Conservation (phyloP, 2,329 filamentous ascomycete species). For the Clonostachys sp. region DNA sequence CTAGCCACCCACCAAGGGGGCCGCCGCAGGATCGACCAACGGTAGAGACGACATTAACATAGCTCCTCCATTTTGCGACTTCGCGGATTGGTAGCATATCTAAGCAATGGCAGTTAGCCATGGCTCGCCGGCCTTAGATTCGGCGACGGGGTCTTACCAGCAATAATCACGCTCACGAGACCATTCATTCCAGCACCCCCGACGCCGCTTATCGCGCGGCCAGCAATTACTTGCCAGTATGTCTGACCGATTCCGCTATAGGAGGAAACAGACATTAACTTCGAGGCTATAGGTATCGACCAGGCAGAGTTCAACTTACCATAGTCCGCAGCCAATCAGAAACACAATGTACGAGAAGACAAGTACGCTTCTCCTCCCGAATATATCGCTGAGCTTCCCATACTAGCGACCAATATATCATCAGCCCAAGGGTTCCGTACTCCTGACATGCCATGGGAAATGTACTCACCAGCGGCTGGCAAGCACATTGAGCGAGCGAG, state of each 20-base stretch:
- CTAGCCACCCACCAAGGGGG: conserved; percentile 3
- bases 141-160: neutral
- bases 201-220: neutral
- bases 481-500: conserved; percentile 14
- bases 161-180: neutral
- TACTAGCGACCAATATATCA: conserved; percentile 5
- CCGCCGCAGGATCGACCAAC: conserved; percentile 4
- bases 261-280: neutral
- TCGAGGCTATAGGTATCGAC: neutral
- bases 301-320: neutral
- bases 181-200: neutral
- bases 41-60: conserved; percentile 6
- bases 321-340: conserved; percentile 7
- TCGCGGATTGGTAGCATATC: conserved; percentile 6
- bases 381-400: conserved; percentile 15
- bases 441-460: too few species aligned
- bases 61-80: conserved; percentile 5
- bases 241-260: neutral
- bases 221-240: conserved; percentile 1
- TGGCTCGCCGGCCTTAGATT: neutral
- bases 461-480: conserved; percentile 8
- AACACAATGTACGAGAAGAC: conserved; percentile 11
- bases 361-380: conserved; percentile 9
- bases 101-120: neutral
- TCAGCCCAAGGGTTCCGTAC: neutral